Conservation (phyloP, 108 stramenopile species). For the Schizochytrium sp. region DNA sequence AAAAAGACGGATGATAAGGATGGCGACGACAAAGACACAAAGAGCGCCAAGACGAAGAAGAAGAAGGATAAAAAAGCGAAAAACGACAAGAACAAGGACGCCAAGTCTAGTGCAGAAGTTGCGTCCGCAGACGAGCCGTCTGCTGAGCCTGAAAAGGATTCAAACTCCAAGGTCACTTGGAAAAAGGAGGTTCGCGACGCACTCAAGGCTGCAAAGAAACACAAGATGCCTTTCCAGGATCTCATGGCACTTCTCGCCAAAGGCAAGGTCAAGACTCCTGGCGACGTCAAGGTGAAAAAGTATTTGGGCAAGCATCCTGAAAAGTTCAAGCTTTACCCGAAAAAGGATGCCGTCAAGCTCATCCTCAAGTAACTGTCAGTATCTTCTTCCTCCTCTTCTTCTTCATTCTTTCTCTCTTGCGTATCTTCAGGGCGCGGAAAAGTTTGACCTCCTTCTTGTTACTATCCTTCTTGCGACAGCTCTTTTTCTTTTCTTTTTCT, state of each 20-base stretch:
- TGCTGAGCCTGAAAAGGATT: not conserved
- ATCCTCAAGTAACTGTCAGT: not conserved
- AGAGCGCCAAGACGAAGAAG: not conserved
- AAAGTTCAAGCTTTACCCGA: not conserved
- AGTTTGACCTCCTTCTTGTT: no score
- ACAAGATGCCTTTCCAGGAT: slow-evolving; percentile 7
- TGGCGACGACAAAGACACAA: not conserved
- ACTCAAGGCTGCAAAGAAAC: not conserved
- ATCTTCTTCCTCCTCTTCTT: not conserved
- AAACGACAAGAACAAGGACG: slow-evolving; percentile 20
- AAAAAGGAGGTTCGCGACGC: not conserved
- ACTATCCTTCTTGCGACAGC: no score
- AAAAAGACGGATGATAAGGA: slow-evolving; percentile 21
- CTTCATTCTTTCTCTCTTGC: not conserved
- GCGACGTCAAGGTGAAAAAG: not conserved
- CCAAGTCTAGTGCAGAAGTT: not conserved
- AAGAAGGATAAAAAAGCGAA: not conserved
- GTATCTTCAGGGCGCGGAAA: no score
- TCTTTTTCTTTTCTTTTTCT: no score
- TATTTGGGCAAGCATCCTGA: not conserved
- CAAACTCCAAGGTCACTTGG: not conserved
- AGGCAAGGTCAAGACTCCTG: not conserved
- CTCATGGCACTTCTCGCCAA: not conserved
- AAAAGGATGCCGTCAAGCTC: not conserved
- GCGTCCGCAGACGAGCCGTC: not conserved